Conservation (phyloP, 2,329 filamentous ascomycete species). For the Colletotrichum zoysiae region DNA sequence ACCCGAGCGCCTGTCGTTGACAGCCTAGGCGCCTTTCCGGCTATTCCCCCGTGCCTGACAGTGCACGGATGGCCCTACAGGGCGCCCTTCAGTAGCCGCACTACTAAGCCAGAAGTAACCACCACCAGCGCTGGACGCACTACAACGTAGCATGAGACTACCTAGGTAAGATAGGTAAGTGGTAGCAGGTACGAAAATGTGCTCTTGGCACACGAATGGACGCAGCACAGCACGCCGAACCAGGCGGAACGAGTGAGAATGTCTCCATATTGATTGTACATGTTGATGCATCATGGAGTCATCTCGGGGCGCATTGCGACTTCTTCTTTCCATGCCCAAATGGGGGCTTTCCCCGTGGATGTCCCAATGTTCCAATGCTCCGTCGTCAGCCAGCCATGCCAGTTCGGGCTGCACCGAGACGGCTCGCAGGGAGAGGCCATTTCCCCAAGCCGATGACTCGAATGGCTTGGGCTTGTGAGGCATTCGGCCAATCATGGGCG, state of each 20-base stretch:
- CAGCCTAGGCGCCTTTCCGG: constrained; percentile 7
- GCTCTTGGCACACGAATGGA: constrained; percentile 27
- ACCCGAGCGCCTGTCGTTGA: background rate
- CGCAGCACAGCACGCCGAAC: constrained; percentile 9
- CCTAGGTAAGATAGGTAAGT: background rate
- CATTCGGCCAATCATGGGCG: constrained; percentile 14
- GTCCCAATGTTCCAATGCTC: constrained; percentile 18
- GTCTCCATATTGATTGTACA: background rate
- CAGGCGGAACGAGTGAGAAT: background rate
- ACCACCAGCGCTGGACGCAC: constrained; percentile 9
- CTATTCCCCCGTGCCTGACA: background rate
- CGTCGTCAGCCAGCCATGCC: constrained; percentile 14
- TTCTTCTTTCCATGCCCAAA: constrained; percentile 6
- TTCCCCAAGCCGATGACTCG: constrained; percentile 24
- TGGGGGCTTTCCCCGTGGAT: background rate
- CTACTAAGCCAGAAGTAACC: constrained; percentile 27
- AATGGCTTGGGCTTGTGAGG: constrained; percentile 1
- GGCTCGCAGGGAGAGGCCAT: constrained; percentile 18
- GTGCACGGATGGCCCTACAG: constrained; percentile 10
- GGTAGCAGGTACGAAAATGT: constrained; percentile 16
- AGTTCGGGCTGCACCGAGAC: constrained; percentile 12
- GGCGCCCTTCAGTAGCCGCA: constrained; percentile 28
- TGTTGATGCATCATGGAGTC: background rate
- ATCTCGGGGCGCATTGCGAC: background rate
- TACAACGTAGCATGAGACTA: constrained; percentile 40